phyloP scores from a whole-genome alignment of 495 filamentous ascomycete species.

The Hyaloscypha variabilis region DNA sequence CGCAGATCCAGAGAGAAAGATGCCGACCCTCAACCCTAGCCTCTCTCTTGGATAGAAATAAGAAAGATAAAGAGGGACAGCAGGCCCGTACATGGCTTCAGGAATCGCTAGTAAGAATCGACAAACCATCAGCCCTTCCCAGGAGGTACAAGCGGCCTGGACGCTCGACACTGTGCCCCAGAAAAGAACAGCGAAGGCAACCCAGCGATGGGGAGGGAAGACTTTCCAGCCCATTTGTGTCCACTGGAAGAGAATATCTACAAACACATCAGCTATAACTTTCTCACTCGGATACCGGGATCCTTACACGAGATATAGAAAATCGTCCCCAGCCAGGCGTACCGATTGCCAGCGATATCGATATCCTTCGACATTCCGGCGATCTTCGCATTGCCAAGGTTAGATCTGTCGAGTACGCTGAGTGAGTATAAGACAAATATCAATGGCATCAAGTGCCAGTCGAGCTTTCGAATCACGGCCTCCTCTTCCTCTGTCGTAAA shows the following conservation, averaged over 20 bases:
- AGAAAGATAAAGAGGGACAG: conserved; percentile 71
- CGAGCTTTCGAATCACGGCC: conserved; percentile 47
- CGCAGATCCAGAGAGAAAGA: conserved; percentile 78
- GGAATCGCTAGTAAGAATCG: conserved; percentile 54
- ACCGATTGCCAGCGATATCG: conserved; percentile 24
- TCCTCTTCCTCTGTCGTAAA: conserved; percentile 19
- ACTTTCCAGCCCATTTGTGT: conserved; percentile 14
- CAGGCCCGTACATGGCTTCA: conserved; percentile 71
- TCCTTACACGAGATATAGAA: conserved; percentile 35
- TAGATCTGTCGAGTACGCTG: conserved; percentile 58
- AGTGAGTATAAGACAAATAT: conserved; percentile 47
- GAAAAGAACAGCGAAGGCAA: conserved; percentile 4
- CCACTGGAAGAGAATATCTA: conserved; percentile 22
- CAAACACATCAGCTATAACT: background rate
- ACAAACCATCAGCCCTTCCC: conserved; percentile 64
- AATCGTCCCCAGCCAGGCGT: conserved; percentile 37
- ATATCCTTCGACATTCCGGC: conserved; percentile 27
- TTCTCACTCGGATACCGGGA: background rate
- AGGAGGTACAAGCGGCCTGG: conserved; percentile 62
- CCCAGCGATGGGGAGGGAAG: conserved; percentile 14
- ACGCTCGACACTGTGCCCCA: conserved; percentile 58
- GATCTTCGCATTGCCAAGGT: conserved; percentile 67
- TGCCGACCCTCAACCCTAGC: conserved; percentile 71
- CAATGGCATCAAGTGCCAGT: conserved; percentile 52
- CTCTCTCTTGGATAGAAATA: conserved; percentile 84